Evolutionary conservation across 805 yeast genomes (phyloP).

Genomic region (Wickerhamiella nectarea): DNA sequence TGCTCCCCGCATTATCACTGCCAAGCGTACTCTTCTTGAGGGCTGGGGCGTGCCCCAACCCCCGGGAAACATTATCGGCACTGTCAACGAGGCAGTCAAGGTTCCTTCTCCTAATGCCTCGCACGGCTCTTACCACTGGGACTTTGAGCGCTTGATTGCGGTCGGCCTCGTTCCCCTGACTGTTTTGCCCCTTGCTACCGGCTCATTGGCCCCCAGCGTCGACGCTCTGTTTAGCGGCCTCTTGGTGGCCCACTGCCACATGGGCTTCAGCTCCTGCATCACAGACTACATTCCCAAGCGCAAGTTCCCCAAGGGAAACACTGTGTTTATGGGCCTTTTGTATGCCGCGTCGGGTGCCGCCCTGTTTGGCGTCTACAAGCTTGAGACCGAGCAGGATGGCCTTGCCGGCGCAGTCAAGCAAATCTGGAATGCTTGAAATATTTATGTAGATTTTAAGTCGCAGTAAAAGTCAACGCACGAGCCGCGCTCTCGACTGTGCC

Average conservation of each 20-base stretch:
- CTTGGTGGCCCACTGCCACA: conserved; percentile 62
- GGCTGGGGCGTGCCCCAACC: conserved; percentile 49
- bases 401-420: conserved; percentile 47
- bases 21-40: conserved; percentile 17
- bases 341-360: conserved; percentile 58
- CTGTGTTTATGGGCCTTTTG: conserved; percentile 52
- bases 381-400: conserved; percentile 67
- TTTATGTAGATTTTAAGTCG: too few species aligned
- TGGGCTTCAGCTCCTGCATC: conserved; percentile 84
- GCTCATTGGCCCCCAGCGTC: conserved; percentile 50
- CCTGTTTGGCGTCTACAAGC: conserved; percentile 65
- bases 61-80: conserved; percentile 83
- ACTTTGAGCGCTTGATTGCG: conserved; percentile 65
- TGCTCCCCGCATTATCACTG: conserved; percentile 8
- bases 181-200: conserved; percentile 62
- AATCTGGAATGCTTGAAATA: conserved; percentile 44
- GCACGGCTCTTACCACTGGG: conserved; percentile 90
- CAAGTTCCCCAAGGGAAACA: conserved; percentile 67
- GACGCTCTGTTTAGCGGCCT: conserved; percentile 60
- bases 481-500: too few species aligned
- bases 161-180: conserved; percentile 64
- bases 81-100: conserved; percentile 76
- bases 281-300: conserved; percentile 84
- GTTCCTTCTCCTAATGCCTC: conserved; percentile 47
- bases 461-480: too few species aligned